Percentiles rank a stretch among this genome's conserved stretches.
phyloP scores from a whole-genome alignment of 2,329 filamentous ascomycete genomes.

The Colletotrichum musicola region DNA sequence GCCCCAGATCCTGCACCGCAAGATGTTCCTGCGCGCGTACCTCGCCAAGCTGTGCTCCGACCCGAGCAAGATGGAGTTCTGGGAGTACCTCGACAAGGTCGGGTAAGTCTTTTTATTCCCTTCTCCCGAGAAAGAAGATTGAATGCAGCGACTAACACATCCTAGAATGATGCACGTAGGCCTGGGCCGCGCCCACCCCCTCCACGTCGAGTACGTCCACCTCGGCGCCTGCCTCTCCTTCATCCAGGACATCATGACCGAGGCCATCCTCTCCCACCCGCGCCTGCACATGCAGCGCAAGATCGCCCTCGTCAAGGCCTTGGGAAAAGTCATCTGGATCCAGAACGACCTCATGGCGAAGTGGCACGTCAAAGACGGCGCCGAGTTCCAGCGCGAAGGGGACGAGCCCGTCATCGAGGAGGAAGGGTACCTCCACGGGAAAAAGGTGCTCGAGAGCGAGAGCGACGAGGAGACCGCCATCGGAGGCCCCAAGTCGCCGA shows the following conservation, averaged over 20 bases:
- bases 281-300: constrained; percentile 76
- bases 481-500: constrained; percentile 25
- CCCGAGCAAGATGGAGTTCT: constrained; percentile 81
- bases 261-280: constrained; percentile 80
- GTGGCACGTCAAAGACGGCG: constrained; percentile 80
- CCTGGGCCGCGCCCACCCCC: constrained; percentile 75
- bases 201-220: constrained; percentile 86
- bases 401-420: constrained; percentile 65
- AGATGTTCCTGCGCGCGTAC: constrained; percentile 83
- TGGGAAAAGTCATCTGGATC: constrained; percentile 88
- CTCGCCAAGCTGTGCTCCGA: constrained; percentile 81
- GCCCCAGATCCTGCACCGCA: constrained; percentile 81
- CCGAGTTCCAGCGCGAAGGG: constrained; percentile 65
- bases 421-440: constrained; percentile 75
- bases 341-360: constrained; percentile 90
- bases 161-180: constrained; percentile 83
- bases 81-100: constrained; percentile 87
- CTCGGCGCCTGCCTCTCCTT: constrained; percentile 79
- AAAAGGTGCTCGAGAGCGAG: constrained; percentile 64
- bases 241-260: constrained; percentile 82
- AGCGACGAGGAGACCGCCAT: constrained; percentile 47
- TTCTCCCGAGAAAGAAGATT: not conserved
- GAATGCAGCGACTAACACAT: not conserved
- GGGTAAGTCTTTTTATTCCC: constrained; percentile 62
- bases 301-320: constrained; percentile 79